Conservation (phyloP, 75 land plant genomes). For the Picea sitchensis region DNA sequence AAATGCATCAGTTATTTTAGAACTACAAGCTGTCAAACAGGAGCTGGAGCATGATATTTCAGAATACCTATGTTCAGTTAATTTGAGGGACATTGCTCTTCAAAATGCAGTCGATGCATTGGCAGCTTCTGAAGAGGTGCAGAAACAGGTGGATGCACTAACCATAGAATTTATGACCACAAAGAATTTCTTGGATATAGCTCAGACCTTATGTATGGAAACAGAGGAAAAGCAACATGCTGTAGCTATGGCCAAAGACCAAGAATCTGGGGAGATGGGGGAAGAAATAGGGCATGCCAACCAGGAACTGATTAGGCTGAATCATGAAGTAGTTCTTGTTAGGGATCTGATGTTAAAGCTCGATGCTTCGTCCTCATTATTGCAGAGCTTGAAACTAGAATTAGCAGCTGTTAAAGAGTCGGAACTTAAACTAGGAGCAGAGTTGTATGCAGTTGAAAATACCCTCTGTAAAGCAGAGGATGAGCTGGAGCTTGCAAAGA, state of each 20-base stretch:
- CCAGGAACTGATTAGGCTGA: not conserved
- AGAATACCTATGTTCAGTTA: not conserved
- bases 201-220: slow-evolving; percentile 10
- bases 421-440: not conserved
- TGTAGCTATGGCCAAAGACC: not conserved
- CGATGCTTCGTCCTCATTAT: not conserved
- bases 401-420: slow-evolving; percentile 1
- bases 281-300: slow-evolving; percentile 4
- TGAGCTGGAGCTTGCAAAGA: not conserved
- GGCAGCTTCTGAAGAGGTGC: too few species aligned
- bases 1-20: slow-evolving; percentile 2
- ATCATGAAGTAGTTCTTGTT: not conserved
- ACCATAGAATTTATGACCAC: slow-evolving; percentile 15
- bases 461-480: not conserved
- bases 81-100: not conserved
- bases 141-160: slow-evolving; percentile 11
- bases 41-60: slow-evolving; percentile 11
- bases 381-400: slow-evolving; percentile 2
- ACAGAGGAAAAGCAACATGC: slow-evolving; percentile 13
- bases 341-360: not conserved
- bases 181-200: slow-evolving; percentile 14
- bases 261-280: not conserved
- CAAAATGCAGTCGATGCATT: not conserved
- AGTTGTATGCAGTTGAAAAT: slow-evolving; percentile 6
- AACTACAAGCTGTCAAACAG: slow-evolving; percentile 9